Evolutionary conservation across 495 filamentous ascomycete genomes (phyloP).

Genomic region (Bryoglossum gracile): DNA sequence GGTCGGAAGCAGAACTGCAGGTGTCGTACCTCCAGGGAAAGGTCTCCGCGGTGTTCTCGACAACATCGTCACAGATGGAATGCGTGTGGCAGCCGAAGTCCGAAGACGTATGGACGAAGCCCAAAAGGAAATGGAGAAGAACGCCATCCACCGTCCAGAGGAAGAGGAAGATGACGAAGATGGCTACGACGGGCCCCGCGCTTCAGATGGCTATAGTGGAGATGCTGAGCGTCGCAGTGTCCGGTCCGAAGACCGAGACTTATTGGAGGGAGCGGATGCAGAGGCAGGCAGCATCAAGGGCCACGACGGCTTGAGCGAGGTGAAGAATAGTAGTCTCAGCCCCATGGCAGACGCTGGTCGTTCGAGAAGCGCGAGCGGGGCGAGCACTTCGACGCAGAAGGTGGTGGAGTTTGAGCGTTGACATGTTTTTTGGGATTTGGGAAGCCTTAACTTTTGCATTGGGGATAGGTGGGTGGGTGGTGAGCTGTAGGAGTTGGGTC

Average conservation of each 20-base stretch:
- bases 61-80: conserved; percentile 94
- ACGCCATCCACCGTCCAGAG: conserved; percentile 52
- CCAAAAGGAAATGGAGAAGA: conserved; percentile 75
- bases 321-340: conserved; percentile 14
- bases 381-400: conserved; percentile 29
- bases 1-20: conserved; percentile 30
- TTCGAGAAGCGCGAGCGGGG: conserved; percentile 10
- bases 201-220: conserved; percentile 25
- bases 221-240: conserved; percentile 54
- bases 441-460: background rate
- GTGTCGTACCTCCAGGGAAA: conserved; percentile 49
- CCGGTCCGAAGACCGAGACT: conserved; percentile 64
- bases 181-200: conserved; percentile 44
- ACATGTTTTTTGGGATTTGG: background rate
- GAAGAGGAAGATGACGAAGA: conserved; percentile 74
- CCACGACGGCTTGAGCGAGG: conserved; percentile 13
- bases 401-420: conserved; percentile 36
- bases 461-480: background rate
- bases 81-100: conserved; percentile 89
- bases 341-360: conserved; percentile 1
- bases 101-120: conserved; percentile 88
- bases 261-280: conserved; percentile 74
- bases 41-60: conserved; percentile 88
- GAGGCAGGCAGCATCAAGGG: conserved; percentile 38
- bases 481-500: background rate